Evolutionary conservation across 2,329 filamentous ascomycete genomes (phyloP).

Genomic region (Aspergillus sp.): DNA sequence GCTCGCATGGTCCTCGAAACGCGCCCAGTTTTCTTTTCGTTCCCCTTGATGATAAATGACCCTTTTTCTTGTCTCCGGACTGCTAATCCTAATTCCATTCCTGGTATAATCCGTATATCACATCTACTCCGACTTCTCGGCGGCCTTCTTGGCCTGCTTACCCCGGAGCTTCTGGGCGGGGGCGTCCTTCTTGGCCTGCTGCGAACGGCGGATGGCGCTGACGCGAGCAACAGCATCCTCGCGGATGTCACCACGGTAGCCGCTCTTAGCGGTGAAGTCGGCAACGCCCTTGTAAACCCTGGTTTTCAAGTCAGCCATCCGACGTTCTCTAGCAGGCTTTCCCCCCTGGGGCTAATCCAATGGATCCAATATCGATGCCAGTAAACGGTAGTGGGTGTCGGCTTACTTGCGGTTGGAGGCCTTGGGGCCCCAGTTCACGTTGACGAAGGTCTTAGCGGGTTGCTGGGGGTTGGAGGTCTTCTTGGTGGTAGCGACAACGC

Average conservation of each 20-base stretch:
- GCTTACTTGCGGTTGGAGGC: constrained; percentile 73
- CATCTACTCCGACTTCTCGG: constrained; percentile 30
- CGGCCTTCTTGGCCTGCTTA: constrained; percentile 65
- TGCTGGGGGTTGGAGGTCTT: constrained; percentile 63
- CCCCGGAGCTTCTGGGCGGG: constrained; percentile 70
- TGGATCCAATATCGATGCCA: neutral
- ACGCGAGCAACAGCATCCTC: constrained; percentile 74
- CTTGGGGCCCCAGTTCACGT: constrained; percentile 61
- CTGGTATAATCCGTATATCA: neutral
- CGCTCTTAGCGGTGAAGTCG: constrained; percentile 69
- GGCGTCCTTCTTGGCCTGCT: constrained; percentile 68
- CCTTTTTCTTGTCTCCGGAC: constrained; percentile 1
- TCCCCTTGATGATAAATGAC: neutral
- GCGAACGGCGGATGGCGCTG: constrained; percentile 71
- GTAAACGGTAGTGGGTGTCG: neutral
- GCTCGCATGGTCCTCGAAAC: constrained; percentile 8
- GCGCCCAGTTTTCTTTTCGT: constrained; percentile 5
- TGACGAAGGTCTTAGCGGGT: constrained; percentile 59
- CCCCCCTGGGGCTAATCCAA: too few species aligned
- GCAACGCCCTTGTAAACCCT: constrained; percentile 88
- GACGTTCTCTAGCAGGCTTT: too few species aligned
- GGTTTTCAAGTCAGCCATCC: constrained; percentile 13
- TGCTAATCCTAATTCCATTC: neutral
- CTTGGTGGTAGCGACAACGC: constrained; percentile 76
- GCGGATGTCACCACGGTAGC: constrained; percentile 76